These are phyloP conservation scores for Psidium guajava DNA, from an alignment of 345 rosid species.

Conservation along the genomic window DNA sequence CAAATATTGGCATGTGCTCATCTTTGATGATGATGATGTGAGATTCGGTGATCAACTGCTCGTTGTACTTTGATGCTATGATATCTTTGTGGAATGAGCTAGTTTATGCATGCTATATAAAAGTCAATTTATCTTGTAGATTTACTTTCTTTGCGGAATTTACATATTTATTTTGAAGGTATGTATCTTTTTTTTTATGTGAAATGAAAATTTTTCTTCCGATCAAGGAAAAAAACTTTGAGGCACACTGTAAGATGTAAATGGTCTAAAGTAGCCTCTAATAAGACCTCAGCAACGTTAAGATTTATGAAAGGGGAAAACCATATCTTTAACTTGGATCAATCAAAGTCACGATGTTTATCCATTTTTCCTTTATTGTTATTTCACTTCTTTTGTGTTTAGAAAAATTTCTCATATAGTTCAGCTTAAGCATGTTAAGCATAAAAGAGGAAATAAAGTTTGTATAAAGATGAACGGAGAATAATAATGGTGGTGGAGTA, in stretches of 20 bases:
- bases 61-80: no score
- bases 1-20: no score
- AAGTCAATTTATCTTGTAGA: no score
- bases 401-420: background rate
- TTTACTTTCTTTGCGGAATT: no score
- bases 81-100: no score
- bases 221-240: no score
- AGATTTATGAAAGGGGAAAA: background rate
- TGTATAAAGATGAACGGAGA: background rate
- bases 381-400: background rate
- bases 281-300: background rate
- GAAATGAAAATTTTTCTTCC: no score
- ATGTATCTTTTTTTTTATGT: no score
- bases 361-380: background rate
- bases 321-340: background rate
- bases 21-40: no score
- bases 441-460: background rate
- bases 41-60: no score
- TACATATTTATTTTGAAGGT: no score
- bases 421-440: background rate
- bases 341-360: background rate
- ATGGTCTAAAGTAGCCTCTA: background rate
- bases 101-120: no score
- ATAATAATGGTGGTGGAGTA: background rate
- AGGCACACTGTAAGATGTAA: background rate